Conservation (phyloP, 371 early-diverging fungal genomes). For the Mucor racemosus region DNA sequence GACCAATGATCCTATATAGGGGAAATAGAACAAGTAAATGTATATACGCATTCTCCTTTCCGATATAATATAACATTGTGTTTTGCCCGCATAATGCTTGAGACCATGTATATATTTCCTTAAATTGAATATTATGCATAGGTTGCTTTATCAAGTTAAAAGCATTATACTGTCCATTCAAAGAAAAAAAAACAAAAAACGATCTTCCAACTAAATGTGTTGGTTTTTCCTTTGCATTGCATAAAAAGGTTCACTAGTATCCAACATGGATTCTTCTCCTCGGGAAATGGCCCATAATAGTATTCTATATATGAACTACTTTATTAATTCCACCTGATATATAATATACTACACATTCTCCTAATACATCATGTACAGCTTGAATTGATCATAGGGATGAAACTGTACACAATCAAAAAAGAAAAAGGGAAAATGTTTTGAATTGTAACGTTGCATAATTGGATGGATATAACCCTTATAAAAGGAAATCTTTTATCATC, state of each 20-base stretch:
- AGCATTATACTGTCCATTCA: not conserved
- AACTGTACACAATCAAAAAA: not conserved
- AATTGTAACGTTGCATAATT: no score
- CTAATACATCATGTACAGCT: not conserved
- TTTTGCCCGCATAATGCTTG: not conserved
- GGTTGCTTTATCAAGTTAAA: not conserved
- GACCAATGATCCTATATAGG: not conserved
- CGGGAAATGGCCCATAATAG: not conserved
- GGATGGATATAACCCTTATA: not conserved
- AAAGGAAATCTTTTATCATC: not conserved
- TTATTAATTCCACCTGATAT: not conserved
- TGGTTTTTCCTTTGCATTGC: not conserved
- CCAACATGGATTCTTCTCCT: conserved; percentile 1
- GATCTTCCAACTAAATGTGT: not conserved
- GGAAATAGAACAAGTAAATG: no score
- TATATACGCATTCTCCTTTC: not conserved
- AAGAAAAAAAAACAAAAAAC: not conserved
- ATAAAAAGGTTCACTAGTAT: not conserved
- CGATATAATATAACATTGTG: not conserved
- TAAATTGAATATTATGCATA: not conserved
- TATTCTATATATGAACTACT: not conserved
- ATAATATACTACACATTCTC: not conserved
- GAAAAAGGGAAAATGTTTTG: no score
- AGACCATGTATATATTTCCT: not conserved
- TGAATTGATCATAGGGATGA: conserved; percentile 2